Percentiles rank a stretch among this genome's conserved stretches.
Evolutionary conservation across 257 asterid species (phyloP).

Genomic region (Plectranthus barbatus): DNA sequence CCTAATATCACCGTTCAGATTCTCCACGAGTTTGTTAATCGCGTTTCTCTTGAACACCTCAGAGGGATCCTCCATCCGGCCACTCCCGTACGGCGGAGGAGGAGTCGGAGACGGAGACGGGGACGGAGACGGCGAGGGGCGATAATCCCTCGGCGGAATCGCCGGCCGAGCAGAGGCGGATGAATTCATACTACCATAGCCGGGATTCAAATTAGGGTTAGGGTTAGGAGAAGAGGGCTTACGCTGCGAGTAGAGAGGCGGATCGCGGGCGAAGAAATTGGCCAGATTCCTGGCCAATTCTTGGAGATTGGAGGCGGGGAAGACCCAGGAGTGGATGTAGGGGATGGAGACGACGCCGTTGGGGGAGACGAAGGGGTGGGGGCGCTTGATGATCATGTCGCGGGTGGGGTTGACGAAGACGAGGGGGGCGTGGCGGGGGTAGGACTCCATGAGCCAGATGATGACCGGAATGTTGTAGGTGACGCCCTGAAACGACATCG

Average conservation of each 20-base stretch:
- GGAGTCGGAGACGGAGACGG: slow-evolving; percentile 50
- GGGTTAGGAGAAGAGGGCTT: slow-evolving; percentile 38
- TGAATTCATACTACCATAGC: slow-evolving; percentile 27
- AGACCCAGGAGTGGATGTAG: slow-evolving; percentile 65
- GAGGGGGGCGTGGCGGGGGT: slow-evolving; percentile 79
- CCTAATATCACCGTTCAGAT: slow-evolving; percentile 42
- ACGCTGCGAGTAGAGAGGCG: slow-evolving; percentile 73
- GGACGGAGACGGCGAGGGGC: slow-evolving; percentile 24
- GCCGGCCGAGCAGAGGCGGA: slow-evolving; percentile 38
- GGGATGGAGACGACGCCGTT: slow-evolving; percentile 80
- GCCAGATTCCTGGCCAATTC: slow-evolving; percentile 62
- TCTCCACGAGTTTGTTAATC: slow-evolving; percentile 49
- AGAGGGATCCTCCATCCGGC: slow-evolving; percentile 54
- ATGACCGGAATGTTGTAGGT: slow-evolving; percentile 81
- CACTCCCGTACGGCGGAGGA: slow-evolving; percentile 63
- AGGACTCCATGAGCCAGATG: slow-evolving; percentile 86
- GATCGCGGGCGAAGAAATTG: slow-evolving; percentile 67
- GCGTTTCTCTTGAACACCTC: slow-evolving; percentile 63
- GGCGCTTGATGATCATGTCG: slow-evolving; percentile 80
- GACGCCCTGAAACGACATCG: slow-evolving; percentile 56
- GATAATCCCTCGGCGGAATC: slow-evolving; percentile 59
- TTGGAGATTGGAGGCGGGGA: slow-evolving; percentile 71
- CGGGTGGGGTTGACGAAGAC: slow-evolving; percentile 84
- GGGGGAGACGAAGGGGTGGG: slow-evolving; percentile 75
- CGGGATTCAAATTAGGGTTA: slow-evolving; percentile 17